Evolutionary conservation across 345 rosid genomes (phyloP).

Genomic region (Hypericum perforatum): DNA sequence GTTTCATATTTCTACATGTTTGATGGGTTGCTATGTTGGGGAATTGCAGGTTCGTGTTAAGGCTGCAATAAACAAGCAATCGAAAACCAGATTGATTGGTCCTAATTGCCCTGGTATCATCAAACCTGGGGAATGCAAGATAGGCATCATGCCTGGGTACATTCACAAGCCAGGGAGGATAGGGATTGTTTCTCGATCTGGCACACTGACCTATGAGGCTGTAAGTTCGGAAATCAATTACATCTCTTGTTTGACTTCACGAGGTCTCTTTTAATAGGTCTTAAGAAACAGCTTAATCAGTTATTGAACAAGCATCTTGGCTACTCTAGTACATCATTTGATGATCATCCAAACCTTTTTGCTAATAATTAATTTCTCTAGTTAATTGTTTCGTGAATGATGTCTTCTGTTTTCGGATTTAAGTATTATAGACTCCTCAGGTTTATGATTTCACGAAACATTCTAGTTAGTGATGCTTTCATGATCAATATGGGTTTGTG

Average conservation of each 20-base stretch:
- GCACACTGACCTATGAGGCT: conserved; percentile 97
- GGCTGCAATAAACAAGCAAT: conserved; percentile 78
- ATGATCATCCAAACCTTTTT: no score
- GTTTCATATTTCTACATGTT: not conserved
- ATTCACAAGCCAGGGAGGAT: conserved; percentile 94
- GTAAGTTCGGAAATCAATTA: conserved; percentile 34
- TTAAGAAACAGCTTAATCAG: not conserved
- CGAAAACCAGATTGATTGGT: conserved; percentile 85
- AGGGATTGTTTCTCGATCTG: conserved; percentile 93
- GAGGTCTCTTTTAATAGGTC: not conserved
- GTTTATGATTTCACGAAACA: no score
- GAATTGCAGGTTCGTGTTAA: conserved; percentile 72
- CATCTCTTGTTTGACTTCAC: not conserved
- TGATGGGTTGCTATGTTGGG: conserved; percentile 1
- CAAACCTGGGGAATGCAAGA: conserved; percentile 89
- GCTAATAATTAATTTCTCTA: no score
- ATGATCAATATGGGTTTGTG: no score
- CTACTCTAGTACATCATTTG: no score
- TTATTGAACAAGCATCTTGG: no score
- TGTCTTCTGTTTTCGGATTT: no score
- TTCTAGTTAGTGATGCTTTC: no score
- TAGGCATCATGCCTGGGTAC: conserved; percentile 96
- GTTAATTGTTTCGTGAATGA: no score
- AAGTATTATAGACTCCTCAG: no score
- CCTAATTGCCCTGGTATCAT: conserved; percentile 97